Base-by-base conservation (phyloP, 179 eudicot genomes). In the Silene noctiflora region DNA sequence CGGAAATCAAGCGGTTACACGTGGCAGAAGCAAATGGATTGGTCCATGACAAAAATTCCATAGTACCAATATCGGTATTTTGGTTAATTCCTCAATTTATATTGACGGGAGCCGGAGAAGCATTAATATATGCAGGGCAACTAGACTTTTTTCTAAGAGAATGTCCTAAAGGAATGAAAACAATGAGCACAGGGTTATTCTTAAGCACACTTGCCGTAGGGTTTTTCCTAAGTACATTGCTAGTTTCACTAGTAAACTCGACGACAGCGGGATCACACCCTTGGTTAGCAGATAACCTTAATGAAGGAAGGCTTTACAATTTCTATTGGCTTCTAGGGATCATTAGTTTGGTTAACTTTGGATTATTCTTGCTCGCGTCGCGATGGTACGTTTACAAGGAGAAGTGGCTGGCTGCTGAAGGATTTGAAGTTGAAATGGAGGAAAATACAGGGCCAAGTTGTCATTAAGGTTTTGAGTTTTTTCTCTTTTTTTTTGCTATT, bases 1-100 rank as follows among this genome's bases (percentile, higher is more conserved):
- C 85, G 0, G 97, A 92, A 53, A 84, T 92, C 79, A 90, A 83
- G 67, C 55, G 96, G 3, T 59, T 90, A 63, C 76, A 77, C 3
- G 86, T 87, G 3, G 96, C 91, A 0, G 72, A 77, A 24, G 78
- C 86, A 0, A 72, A 85, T 61, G 87, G 84, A 8, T n/a, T 85
- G 66, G 84, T 77, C 4, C 51, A 85, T 31, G 60, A 85, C 46
- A 19, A 22, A 11, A 61, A 48, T 1, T 72, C 69, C 0, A 55
- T 73, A 10, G 19, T 81, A 19, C 87, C 85, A n/a, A 79, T 84
- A 0, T 44, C 59, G 0, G 85, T 82, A 0, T 84, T 84, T 25
- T 82, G 82, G 85, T 25, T 84, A 0, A 74, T 79, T 20, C 87
- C 87, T 0, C 87, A 84, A 4, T 82, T 79, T 68, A 33, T 84